phyloP scores from a whole-genome alignment of 495 filamentous ascomycete genomes.

The Penicillium cosmopolitanum region DNA sequence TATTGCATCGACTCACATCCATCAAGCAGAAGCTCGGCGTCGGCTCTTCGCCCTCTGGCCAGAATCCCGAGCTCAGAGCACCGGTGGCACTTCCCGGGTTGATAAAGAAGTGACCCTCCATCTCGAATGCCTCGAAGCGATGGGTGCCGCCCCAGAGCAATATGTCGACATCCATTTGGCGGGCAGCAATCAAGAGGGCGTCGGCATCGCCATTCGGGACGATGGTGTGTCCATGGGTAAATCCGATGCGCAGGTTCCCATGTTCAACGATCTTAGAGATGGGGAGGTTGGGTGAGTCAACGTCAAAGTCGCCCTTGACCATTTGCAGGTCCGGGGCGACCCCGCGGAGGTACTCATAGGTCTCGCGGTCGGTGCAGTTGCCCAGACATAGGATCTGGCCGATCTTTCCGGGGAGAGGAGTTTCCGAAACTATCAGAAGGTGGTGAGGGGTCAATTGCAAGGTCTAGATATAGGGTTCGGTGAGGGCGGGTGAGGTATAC shows the following conservation, averaged over 20 bases:
- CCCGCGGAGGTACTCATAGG: constrained; percentile 90
- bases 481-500: constrained; percentile 45
- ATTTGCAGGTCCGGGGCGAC: constrained; percentile 94
- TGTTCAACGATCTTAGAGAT: constrained; percentile 94
- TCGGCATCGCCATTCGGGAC: constrained; percentile 91
- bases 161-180: constrained; percentile 96
- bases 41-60: constrained; percentile 75
- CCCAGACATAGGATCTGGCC: constrained; percentile 96
- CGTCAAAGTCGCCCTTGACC: constrained; percentile 91
- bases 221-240: constrained; percentile 95
- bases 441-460: background rate
- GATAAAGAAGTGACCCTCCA: constrained; percentile 98
- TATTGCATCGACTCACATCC: constrained; percentile 72
- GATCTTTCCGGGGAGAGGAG: constrained; percentile 97
- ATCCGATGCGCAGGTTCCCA: constrained; percentile 90
- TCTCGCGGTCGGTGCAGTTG: constrained; percentile 92
- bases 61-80: constrained; percentile 74
- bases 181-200: constrained; percentile 86
- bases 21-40: constrained; percentile 97
- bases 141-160: constrained; percentile 98
- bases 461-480: constrained; percentile 5
- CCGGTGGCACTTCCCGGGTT: constrained; percentile 96
- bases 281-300: constrained; percentile 87
- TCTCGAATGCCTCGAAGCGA: constrained; percentile 96
- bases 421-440: constrained; percentile 81